phyloP scores from a whole-genome alignment of 1,139 yeast genomes.

The Pichia sp. region DNA sequence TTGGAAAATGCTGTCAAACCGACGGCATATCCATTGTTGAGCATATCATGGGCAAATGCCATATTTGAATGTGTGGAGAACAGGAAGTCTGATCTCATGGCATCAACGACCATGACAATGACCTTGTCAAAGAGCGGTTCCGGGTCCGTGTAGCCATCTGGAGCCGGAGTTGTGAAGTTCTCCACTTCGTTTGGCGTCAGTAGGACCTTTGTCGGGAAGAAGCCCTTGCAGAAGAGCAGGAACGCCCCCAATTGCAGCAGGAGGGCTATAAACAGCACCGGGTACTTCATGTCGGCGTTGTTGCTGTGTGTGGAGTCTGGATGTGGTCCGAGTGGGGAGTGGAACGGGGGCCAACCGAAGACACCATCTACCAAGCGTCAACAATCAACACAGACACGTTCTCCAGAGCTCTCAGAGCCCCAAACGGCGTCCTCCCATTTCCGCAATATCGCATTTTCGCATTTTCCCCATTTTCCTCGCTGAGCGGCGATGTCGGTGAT shows the following conservation, averaged over 20 bases:
- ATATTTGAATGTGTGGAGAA: constrained; percentile 65
- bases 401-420: no score
- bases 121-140: constrained; percentile 62
- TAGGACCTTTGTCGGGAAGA: constrained; percentile 78
- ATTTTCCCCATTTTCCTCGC: no score
- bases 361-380: no score
- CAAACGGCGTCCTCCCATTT: no score
- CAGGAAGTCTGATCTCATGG: constrained; percentile 85
- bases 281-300: constrained; percentile 24
- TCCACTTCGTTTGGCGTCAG: constrained; percentile 26
- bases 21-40: constrained; percentile 68
- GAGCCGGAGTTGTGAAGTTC: constrained; percentile 22
- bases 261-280: constrained; percentile 28
- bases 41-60: constrained; percentile 60
- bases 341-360: no score
- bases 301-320: no score
- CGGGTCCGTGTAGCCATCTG: constrained; percentile 25
- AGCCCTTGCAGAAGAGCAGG: constrained; percentile 70
- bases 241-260: constrained; percentile 52
- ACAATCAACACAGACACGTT: not conserved
- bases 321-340: no score
- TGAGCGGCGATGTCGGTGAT: constrained; percentile 14
- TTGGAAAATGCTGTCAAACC: constrained; percentile 91
- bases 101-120: constrained; percentile 88
- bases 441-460: no score